Evolutionary conservation across 352 stramenopile genomes (phyloP), one percentile per base, ranked within the genome.

Genomic region (Globisporangium camurandrum): DNA sequence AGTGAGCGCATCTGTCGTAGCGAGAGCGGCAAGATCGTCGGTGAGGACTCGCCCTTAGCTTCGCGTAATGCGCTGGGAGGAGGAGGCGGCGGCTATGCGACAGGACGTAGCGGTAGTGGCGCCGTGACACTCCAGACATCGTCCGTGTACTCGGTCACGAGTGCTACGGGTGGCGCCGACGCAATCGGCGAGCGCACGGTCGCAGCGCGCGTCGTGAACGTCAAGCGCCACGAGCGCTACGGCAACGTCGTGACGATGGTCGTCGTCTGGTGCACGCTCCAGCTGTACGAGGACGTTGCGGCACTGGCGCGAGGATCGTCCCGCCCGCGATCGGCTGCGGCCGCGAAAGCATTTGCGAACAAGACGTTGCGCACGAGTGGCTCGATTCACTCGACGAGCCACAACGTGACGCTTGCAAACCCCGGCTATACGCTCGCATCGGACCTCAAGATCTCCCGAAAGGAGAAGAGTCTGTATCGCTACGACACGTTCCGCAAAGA

Each of bases 1-100:
- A 94, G 85, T 22, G 88, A 97, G 59, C 77, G 90, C 17, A 72
- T 97, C n/a, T 76, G 86, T 43, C 69, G 64, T 23, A 71, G 40
- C n/a, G 65, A 63, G 28, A 63, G 49, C 12, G 61, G 48, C 30
- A 72, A 78, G 57, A 68, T 68, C 46, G 51, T 57, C 30, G 50
- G 48, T 45, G 59, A 65, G 60, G 39, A 58, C 43, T 44, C 7
- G 33, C n/a, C n/a, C n/a, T n/a, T n/a, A n/a, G n/a, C n/a, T n/a
- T n/a, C n/a, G n/a, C n/a, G n/a, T n/a, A n/a, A n/a, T n/a, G n/a
- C n/a, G n/a, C n/a, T n/a, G n/a, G n/a, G n/a, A n/a, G n/a, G n/a
- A n/a, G n/a, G n/a, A n/a, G n/a, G n/a, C n/a, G n/a, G n/a, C n/a
- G n/a, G n/a, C n/a, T n/a, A n/a, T n/a, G n/a, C n/a, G n/a, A n/a